Percentiles rank a stretch among this genome's conserved stretches.
Evolutionary conservation across 371 early-diverging fungal species (phyloP).

Genomic region (Fennellomyces sp.): DNA sequence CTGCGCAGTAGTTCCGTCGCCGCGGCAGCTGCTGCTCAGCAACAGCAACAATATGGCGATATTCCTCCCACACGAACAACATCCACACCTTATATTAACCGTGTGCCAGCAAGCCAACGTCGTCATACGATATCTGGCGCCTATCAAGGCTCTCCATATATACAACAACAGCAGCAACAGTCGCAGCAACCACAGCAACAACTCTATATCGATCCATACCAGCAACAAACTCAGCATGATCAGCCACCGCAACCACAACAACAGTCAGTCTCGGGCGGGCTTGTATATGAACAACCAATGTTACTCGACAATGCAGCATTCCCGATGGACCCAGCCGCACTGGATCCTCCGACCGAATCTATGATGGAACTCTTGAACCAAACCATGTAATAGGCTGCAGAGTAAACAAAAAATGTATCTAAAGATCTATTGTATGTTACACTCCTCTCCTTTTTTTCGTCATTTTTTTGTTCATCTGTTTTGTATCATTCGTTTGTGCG

Average conservation of each 20-base stretch:
- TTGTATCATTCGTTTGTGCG: background rate
- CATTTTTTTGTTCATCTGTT: background rate
- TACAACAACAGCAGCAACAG: slow-evolving; percentile 20
- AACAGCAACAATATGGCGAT: slow-evolving; percentile 14
- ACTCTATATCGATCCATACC: background rate
- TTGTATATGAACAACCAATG: slow-evolving; percentile 6
- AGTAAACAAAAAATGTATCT: background rate
- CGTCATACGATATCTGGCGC: slow-evolving; percentile 20
- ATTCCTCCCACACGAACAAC: slow-evolving; percentile 20
- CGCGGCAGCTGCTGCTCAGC: slow-evolving; percentile 15
- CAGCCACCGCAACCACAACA: slow-evolving; percentile 5
- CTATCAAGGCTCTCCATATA: slow-evolving; percentile 16
- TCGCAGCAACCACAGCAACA: background rate
- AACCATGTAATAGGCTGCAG: background rate
- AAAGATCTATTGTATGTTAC: background rate
- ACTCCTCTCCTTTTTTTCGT: background rate
- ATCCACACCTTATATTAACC: slow-evolving; percentile 14
- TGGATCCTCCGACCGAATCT: slow-evolving; percentile 31
- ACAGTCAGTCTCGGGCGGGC: background rate
- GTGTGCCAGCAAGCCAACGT: slow-evolving; percentile 14
- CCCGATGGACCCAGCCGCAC: slow-evolving; percentile 20
- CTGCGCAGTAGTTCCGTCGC: slow-evolving; percentile 13
- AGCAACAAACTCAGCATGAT: slow-evolving; percentile 11
- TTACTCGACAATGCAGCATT: slow-evolving; percentile 38
- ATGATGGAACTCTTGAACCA: slow-evolving; percentile 44